Conservation (phyloP, 441 rosid genomes). For the Adansonia madagascariensis region DNA sequence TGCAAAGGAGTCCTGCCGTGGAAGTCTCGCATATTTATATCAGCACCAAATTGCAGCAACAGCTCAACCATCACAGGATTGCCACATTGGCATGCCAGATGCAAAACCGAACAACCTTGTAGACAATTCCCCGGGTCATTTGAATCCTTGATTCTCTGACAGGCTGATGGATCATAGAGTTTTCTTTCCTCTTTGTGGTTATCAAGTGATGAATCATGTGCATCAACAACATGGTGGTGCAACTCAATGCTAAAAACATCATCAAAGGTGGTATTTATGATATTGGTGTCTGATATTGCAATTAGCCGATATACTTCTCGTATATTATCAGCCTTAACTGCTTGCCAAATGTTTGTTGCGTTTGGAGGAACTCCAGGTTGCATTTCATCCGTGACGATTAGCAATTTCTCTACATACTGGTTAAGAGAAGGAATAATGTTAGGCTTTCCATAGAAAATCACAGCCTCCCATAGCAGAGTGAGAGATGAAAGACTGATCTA, state of each 20-base stretch:
- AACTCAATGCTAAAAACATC: slow-evolving; percentile 49
- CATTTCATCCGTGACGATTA: slow-evolving; percentile 50
- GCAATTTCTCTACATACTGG: slow-evolving; percentile 77
- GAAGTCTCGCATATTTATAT: slow-evolving; percentile 66
- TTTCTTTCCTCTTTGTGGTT: slow-evolving; percentile 35
- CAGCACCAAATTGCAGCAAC: slow-evolving; percentile 84
- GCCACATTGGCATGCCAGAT: slow-evolving; percentile 72
- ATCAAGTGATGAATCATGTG: slow-evolving; percentile 33
- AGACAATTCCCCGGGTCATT: slow-evolving; percentile 70
- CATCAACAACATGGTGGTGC: slow-evolving; percentile 45
- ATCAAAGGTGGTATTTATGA: slow-evolving; percentile 66
- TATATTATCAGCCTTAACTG: slow-evolving; percentile 68
- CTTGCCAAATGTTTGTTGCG: slow-evolving; percentile 63
- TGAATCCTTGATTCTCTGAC: slow-evolving; percentile 63
- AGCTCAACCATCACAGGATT: slow-evolving; percentile 77
- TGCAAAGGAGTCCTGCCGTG: slow-evolving; percentile 89
- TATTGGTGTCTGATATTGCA: slow-evolving; percentile 55
- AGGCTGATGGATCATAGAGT: slow-evolving; percentile 55
- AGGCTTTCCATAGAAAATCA: neutral
- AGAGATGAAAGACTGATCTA: slow-evolving; percentile 14
- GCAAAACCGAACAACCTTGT: slow-evolving; percentile 87
- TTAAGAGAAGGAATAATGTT: slow-evolving; percentile 18
- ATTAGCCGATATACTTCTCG: slow-evolving; percentile 73
- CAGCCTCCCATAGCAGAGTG: neutral
- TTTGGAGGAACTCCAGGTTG: slow-evolving; percentile 36